Evolutionary conservation across 2,329 filamentous ascomycete genomes (phyloP), one percentile per base, ranked within the genome.

Genomic region (Exophiala calicioides): DNA sequence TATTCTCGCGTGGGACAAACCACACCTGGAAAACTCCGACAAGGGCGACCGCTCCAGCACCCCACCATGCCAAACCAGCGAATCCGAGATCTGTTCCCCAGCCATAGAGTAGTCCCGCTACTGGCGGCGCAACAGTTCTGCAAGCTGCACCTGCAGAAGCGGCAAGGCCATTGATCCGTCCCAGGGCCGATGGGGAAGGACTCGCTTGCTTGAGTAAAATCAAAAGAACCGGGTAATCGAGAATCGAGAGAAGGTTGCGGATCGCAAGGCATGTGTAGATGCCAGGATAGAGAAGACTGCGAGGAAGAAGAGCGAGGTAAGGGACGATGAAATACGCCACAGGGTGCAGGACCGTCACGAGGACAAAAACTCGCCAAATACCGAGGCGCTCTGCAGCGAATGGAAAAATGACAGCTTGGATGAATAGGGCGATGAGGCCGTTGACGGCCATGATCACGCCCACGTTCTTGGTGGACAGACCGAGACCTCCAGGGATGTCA

Each of bases 191-290:
- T 3, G 79, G 71, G 3, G 79, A 76, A 0, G 84, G 82, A 3
- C 81, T 80, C 1, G 85, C 82, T 67, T 88, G 82, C 64, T 88
- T 88, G 60, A 88, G 76, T 43, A 88, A 71, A 50, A 88, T 87
- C 19, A 88, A 72, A 1, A 85, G 74, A 6, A 85, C 76, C 0
- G 84, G 85, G 27, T 84, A 85, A 16, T 78, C 80, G 26, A 88
- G 73, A 55, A 88, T 86, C 5, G 82, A 82, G 44, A 83, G 79
- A 44, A 86, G 69, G 56, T 84, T 86, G 53, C 85, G 81, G 46
- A 86, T 66, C 2, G 78, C 68, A 24, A 88, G 69, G 31, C 81
- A 82, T n/a, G 72, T 64, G 62, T 86, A 88, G 19, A 88, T 81
- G 7, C 81, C 82, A 0, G 76, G 63, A 36, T 82, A 82, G 7